Evolutionary conservation across 2,329 filamentous ascomycete species (phyloP), one percentile per base, ranked within the genome.

Genomic region (Lojkania enalia): DNA sequence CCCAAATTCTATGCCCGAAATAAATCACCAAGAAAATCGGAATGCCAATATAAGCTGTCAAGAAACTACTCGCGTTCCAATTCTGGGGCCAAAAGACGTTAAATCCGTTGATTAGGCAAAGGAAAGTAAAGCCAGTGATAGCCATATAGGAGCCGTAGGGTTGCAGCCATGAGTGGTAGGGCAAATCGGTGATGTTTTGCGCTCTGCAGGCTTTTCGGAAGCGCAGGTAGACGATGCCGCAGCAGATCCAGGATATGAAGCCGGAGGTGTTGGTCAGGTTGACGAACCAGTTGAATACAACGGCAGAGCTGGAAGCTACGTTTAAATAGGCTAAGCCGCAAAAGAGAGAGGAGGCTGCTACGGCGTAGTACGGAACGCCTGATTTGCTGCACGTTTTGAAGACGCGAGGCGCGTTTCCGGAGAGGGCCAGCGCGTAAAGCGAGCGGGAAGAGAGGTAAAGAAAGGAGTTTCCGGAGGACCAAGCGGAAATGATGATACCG

Each of bases 61-160:
- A 70, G 57, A 94, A 94, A 56, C 76, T 75, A 4, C 77, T 74
- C 0, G 77, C 78, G 13, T 75, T 79, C 79, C 84, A 92, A 20
- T 83, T 74, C 5, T 75, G 71, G 0, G 82, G 80, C 64, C 85
- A 86, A 64, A 92, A 91, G 12, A 86, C 80, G 25, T 84, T 79
- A 69, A 90, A 92, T 1, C 87, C 88, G 57, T 89, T 89, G 55
- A 88, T 84, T 2, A 91, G 69, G 1, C 78, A 81, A n/a, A 91
- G 74, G 19, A 88, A 69, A 2, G 67, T 63, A 41, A 89, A 78
- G 18, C 82, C 61, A 13, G 78, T 63, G 1, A 89, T 76, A 7
- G 78, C 76, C 42, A 79, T 69, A 58, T 77, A 88, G 0, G 85
- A 79, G 2, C 81, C 82, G 60, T 85, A 90, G 0, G 87, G 82